phyloP scores from a whole-genome alignment of 2,329 filamentous ascomycete genomes.

The Penicillium sp. region DNA sequence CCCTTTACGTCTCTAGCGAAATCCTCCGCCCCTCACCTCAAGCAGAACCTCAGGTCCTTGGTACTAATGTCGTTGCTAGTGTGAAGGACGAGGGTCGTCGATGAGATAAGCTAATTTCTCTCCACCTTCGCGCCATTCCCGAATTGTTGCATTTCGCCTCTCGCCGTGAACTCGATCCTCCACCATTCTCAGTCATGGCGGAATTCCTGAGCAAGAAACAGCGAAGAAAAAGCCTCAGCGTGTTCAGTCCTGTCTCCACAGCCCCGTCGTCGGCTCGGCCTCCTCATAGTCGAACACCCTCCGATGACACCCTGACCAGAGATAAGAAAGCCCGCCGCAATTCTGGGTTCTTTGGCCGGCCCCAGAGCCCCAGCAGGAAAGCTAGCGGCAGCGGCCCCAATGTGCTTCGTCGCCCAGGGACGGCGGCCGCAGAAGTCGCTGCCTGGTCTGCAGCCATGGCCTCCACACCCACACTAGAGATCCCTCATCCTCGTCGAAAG shows the following conservation, averaged over 20 bases:
- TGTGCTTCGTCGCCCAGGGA: slow-evolving; percentile 29
- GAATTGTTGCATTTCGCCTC: not conserved
- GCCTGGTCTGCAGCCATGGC: slow-evolving; percentile 24
- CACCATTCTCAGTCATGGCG: slow-evolving; percentile 28
- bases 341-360: slow-evolving; percentile 40
- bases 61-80: slow-evolving; percentile 16
- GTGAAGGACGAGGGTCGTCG: slow-evolving; percentile 31
- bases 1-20: not conserved
- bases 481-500: slow-evolving; percentile 39
- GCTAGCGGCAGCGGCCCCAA: slow-evolving; percentile 24
- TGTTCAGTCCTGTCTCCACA: slow-evolving; percentile 32
- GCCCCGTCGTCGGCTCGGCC: slow-evolving; percentile 22
- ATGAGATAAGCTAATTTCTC: slow-evolving; percentile 28
- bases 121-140: slow-evolving; percentile 10
- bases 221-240: slow-evolving; percentile 37
- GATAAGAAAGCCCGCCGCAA: slow-evolving; percentile 39
- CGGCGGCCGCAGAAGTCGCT: slow-evolving; percentile 28
- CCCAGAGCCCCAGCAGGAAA: slow-evolving; percentile 28
- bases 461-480: slow-evolving; percentile 26
- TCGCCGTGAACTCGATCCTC: not conserved
- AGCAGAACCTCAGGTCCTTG: not conserved
- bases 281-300: slow-evolving; percentile 37
- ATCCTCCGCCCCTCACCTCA: not conserved
- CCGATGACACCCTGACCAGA: slow-evolving; percentile 35
- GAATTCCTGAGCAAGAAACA: slow-evolving; percentile 33